These are phyloP conservation scores for Macaranga tanarius DNA, from an alignment of 441 rosid genomes.

Conservation along the genomic window DNA sequence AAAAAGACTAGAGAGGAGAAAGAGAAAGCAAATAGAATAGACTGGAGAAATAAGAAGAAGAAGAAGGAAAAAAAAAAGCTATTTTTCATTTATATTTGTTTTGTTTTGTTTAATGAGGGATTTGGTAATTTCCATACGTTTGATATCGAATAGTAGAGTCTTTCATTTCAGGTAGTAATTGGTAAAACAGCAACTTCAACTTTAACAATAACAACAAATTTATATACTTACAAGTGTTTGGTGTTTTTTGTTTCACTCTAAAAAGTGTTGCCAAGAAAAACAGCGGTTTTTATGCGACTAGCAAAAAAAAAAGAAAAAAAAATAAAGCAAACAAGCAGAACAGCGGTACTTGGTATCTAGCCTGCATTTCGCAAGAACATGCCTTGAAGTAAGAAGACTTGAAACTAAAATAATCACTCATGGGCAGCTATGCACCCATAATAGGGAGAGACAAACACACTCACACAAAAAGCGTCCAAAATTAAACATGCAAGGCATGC, in stretches of 20 bases:
- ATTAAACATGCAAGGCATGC: conserved; percentile 11
- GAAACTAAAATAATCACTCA: neutral
- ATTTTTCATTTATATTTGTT: neutral
- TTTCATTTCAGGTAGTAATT: neutral
- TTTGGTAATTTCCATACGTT: conserved; percentile 29
- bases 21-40: conserved; percentile 6
- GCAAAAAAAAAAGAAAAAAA: neutral
- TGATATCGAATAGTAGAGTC: conserved; percentile 15
- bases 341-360: conserved; percentile 59
- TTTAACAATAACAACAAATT: neutral
- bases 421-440: neutral
- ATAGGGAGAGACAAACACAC: neutral
- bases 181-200: conserved; percentile 7
- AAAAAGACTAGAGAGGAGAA: conserved; percentile 27
- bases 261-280: conserved; percentile 26
- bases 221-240: neutral
- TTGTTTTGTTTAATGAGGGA: conserved; percentile 22
- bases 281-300: conserved; percentile 34
- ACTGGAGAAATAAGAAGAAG: conserved; percentile 12
- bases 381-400: conserved; percentile 18
- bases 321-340: conserved; percentile 28
- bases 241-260: conserved; percentile 1
- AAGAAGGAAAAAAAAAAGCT: conserved; percentile 12
- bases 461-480: neutral
- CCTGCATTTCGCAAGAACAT: conserved; percentile 51